These are phyloP conservation scores for Trichoderma sp. DNA, from an alignment of 2,329 filamentous ascomycete genomes.

Conservation along the genomic window DNA sequence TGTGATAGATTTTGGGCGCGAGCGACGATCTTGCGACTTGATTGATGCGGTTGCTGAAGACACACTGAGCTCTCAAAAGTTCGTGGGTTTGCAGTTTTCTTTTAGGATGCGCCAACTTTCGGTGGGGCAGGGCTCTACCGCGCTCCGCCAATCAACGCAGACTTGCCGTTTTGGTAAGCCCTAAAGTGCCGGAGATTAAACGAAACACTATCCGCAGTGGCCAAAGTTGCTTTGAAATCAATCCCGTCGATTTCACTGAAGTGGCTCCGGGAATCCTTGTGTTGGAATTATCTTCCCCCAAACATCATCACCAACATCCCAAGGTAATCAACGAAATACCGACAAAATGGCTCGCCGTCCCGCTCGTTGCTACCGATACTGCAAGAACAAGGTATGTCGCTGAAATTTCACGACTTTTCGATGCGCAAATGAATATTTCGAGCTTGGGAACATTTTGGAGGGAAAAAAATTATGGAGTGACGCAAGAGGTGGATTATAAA, in stretches of 20 bases:
- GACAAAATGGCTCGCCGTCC: conserved; percentile 99
- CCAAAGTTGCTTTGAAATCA: conserved; percentile 61
- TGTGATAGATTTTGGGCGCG: conserved; percentile 52
- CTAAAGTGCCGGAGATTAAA: conserved; percentile 48
- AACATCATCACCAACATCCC: conserved; percentile 43
- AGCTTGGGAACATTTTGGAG: conserved; percentile 11
- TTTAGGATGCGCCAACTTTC: conserved; percentile 26
- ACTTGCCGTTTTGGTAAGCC: conserved; percentile 35
- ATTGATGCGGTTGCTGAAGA: conserved; percentile 40
- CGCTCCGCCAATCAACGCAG: conserved; percentile 38
- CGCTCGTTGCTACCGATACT: conserved; percentile 99
- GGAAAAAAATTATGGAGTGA: conserved; percentile 24
- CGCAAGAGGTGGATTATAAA: conserved; percentile 21
- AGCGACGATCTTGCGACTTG: conserved; percentile 35
- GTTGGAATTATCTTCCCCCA: conserved; percentile 40
- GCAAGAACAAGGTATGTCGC: conserved; percentile 97
- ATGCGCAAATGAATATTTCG: conserved; percentile 28
- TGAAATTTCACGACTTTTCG: conserved; percentile 5
- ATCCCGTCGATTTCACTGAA: conserved; percentile 40
- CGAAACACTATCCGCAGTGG: conserved; percentile 41
- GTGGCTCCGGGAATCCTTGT: conserved; percentile 38
- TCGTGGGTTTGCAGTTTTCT: conserved; percentile 34
- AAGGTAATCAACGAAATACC: conserved; percentile 52
- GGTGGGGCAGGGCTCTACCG: conserved; percentile 34
- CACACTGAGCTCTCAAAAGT: conserved; percentile 33